Base-by-base conservation (phyloP, 768 basidiomycete species). In the Chalciporus chontae region DNA sequence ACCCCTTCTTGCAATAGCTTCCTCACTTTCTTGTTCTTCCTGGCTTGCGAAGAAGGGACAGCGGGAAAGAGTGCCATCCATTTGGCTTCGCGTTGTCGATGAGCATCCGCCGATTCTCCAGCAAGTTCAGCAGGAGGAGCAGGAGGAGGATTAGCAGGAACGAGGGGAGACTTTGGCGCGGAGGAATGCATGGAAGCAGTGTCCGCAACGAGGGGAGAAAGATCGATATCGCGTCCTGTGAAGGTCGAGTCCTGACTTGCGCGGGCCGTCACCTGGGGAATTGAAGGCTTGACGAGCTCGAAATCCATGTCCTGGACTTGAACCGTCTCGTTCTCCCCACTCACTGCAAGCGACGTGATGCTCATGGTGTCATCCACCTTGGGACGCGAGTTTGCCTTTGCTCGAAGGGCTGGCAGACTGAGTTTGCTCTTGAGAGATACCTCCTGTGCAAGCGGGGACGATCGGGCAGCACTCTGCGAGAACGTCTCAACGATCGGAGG, bases 291-390 rank as follows among this genome's bases (percentile, higher is more conserved):
- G 29, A 91, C 74, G 13, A 90, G 77, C 68, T 90, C 85, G 55
- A 92, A 91, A 56, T 90, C 88, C 74, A 83, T 84, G 61, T 90
- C 85, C 61, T 87, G 72, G 8, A 90, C 84, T 48, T 91, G 88
- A 5, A 90, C 75, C 2, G 79, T 80, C 56, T 86, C 79, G 36
- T 72, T 69, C 73, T 65, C 68, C 45, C 52, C 55, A 9, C 67
- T 68, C 0, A 17, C 39, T 5, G 53, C 39, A 13, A 67, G 42
- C 40, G 63, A 66, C n/a, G 14, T 26, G 8, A 62, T 57, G 41
- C 66, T 72, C 18, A 47, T 41, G 10, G 60, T 57, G 11, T 69
- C 66, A 32, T 72, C 74, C 18, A 66, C 18, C 45, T 62, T 65
- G 43, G 48, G 5, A n/a, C 59, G 68, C 23, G 48, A 45, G 46